phyloP scores from a whole-genome alignment of 2,329 filamentous ascomycete species.

The Trichoderma atroviride region DNA sequence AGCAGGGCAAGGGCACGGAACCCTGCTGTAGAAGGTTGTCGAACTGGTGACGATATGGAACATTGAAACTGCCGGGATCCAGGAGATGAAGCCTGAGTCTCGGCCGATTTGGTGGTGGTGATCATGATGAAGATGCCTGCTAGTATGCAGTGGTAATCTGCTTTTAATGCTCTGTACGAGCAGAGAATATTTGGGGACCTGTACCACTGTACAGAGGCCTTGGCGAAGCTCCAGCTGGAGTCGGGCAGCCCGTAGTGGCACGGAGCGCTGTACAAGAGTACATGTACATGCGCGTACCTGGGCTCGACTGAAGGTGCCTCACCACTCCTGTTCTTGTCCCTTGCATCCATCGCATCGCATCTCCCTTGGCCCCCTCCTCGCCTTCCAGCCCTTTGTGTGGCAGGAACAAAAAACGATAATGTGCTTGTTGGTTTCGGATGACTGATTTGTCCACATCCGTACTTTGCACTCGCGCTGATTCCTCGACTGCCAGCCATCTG shows the following conservation, averaged over 20 bases:
- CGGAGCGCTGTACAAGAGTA: neutral
- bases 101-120: neutral
- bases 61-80: constrained; percentile 5
- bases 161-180: neutral
- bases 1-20: neutral
- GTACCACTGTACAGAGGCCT: neutral
- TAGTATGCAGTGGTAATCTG: neutral
- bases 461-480: neutral
- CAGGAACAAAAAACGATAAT: neutral
- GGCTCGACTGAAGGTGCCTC: neutral
- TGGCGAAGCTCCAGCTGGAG: neutral
- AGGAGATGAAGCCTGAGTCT: constrained; percentile 8
- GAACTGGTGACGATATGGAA: constrained; percentile 23
- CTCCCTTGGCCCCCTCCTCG: neutral
- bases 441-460: neutral
- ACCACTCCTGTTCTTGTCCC: neutral
- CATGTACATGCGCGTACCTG: neutral
- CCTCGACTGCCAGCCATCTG: neutral
- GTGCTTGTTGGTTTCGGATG: neutral
- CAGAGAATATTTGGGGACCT: neutral
- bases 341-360: neutral
- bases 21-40: neutral
- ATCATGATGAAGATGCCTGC: constrained; percentile 3
- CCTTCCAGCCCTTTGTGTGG: neutral
- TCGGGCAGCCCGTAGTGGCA: neutral